Base-by-base conservation (phyloP, 345 rosid genomes). In the Salix udensis region DNA sequence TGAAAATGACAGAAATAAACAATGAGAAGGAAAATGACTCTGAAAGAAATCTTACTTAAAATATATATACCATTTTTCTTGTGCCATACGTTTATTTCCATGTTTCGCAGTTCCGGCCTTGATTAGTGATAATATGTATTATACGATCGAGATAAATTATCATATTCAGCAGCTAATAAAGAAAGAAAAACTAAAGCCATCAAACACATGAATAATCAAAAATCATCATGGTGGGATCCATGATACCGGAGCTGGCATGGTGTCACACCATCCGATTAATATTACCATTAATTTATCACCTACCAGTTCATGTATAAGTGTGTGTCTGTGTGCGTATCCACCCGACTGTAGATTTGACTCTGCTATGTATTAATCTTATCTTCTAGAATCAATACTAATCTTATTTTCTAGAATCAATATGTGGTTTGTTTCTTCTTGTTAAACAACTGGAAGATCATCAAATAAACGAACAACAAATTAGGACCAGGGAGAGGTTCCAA, bases 341-440 rank as follows among this genome's bases (percentile, higher is more conserved):
- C 30, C 76, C 68, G 66, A 66, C 76, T 39, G 42, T 53, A 42
- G 72, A 13, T 60, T 79, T 44, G 77, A 62, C 74, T 61, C 14
- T 73, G 19, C 11, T n/a, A 40, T 44, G 23, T 30, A 67, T 58
- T 30, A 30, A 30, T 30, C 31, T 30, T 30, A 28, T 28, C 2
- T 28, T 28, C 30, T 28, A 1, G 30, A 28, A 28, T 28, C 30
- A 28, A 28, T 28, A 30, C 31, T 30, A 58, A 14, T 68, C 48
- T 15, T 5, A 65, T 61, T 28, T 64, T 18, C 26, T 66, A 14
- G 21, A 71, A 67, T 34, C 44, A 46, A 12, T 6, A 24, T 37
- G 37, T 42, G 68, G 21, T 36, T 71, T 65, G 52, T 52, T 60
- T 40, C 50, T 23, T 62, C 69, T 62, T 40, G 61, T n/a, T 53